Base-by-base conservation (phyloP, 768 basidiomycete species). In the Boletus vinaceobasis region DNA sequence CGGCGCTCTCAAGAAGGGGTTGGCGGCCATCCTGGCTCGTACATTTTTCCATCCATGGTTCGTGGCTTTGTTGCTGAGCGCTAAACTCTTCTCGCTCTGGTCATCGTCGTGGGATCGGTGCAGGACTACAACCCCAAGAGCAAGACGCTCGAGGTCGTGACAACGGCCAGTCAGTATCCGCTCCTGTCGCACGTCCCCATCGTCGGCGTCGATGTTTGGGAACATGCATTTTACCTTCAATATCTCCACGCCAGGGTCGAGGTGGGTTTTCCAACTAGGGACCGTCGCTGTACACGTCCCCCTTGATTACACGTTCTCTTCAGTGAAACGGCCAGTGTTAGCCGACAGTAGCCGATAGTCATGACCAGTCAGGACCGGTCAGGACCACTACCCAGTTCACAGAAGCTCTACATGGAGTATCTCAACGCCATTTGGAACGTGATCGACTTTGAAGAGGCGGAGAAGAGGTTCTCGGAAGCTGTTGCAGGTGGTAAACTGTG, bases 101-200 rank as follows among this genome's bases (percentile, higher is more conserved):
- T 48, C n/a, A 17, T 36, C 35, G 15, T 32, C 26, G 35, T 29
- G 23, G 50, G 36, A 40, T 36, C 6, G 27, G 23, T 31, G 36
- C 49, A 90, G 89, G 94, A 91, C 5, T 73, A 80, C 52, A 88
- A 91, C 76, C 78, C 83, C 27, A 53, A 67, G 53, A 83, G 75
- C 59, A 84, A 84, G 74, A 77, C 77, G 62, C 84, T 99, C 53
- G 93, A 96, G 77, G 82, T 97, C 61, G 75, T 82, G 48, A 95
- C 97, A 39, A 98, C 97, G 32, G 71, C 93, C 7, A 98, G 98
- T 82, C 97, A 99, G 78, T 95, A 98, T 69, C 95, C 94, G 55
- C 80, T 95, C 47, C 73, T 92, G 60, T 70, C 74, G 43, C 86
- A 84, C 67, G 73, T 82, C 51, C 91, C 93, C 51, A 81, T 97